These are phyloP conservation scores for Aspergillus persii DNA, from an alignment of 2,329 filamentous ascomycete genomes.

Conservation along the genomic window DNA sequence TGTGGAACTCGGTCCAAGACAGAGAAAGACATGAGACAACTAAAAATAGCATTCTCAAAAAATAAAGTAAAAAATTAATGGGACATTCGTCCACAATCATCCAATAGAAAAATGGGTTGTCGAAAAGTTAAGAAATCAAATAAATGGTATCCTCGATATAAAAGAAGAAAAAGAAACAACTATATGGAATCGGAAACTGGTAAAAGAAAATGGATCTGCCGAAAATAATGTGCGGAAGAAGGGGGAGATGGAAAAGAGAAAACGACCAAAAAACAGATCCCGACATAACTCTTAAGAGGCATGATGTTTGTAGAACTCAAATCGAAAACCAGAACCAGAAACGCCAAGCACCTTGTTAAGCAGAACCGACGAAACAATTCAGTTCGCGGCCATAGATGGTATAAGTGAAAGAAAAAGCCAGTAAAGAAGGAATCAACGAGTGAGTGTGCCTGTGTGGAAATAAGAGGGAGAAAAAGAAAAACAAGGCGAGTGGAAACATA, in stretches of 20 bases:
- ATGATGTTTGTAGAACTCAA: slow-evolving; percentile 7
- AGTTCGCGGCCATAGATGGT: slow-evolving; percentile 7
- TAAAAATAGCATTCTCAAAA: not conserved
- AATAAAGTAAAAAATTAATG: not conserved
- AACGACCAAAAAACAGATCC: slow-evolving; percentile 7
- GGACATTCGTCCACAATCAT: slow-evolving; percentile 4
- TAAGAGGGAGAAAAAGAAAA: not conserved
- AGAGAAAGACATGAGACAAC: not conserved
- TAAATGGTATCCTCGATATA: slow-evolving; percentile 19
- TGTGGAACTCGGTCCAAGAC: not conserved
- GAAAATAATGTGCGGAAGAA: slow-evolving; percentile 9
- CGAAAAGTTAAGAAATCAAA: slow-evolving; percentile 14
- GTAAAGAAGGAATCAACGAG: not conserved
- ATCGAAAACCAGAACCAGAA: slow-evolving; percentile 7
- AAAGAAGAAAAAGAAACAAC: slow-evolving; percentile 10
- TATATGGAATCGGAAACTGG: slow-evolving; percentile 9
- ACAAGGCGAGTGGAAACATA: not conserved
- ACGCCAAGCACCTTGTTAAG: slow-evolving; percentile 9
- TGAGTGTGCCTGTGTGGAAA: not conserved
- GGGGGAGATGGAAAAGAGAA: slow-evolving; percentile 6
- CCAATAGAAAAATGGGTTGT: slow-evolving; percentile 14
- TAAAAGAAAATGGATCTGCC: slow-evolving; percentile 6
- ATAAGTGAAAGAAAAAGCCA: not conserved
- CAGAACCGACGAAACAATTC: not conserved
- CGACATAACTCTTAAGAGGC: slow-evolving; percentile 10